A percentile compares a stretch with the other conserved stretches of the same genome.
Conservation (phyloP, 495 filamentous ascomycete genomes). For the Penicillium verhagenii region DNA sequence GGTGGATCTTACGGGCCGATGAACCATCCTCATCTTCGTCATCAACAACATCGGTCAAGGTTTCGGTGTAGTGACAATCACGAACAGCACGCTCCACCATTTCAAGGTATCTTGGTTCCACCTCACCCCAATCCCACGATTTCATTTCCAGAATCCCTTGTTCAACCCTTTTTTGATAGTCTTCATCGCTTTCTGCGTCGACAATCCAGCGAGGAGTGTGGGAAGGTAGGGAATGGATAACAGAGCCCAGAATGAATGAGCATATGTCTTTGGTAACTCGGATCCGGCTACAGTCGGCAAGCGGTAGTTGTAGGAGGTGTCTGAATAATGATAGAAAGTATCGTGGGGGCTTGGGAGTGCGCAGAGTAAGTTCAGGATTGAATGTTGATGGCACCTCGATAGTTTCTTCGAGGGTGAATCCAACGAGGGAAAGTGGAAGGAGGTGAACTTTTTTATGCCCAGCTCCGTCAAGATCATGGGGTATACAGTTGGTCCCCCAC, state of each 20-base stretch:
- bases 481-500: not conserved
- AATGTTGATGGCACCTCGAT: slow-evolving; percentile 10
- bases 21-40: no score
- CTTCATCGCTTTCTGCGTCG: not conserved
- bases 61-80: not conserved
- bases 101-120: not conserved
- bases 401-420: slow-evolving; percentile 11
- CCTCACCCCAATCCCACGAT: not conserved
- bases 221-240: not conserved
- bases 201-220: not conserved
- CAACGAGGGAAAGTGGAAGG: slow-evolving; percentile 1
- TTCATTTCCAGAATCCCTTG: not conserved
- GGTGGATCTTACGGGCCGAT: no score
- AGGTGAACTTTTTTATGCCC: not conserved
- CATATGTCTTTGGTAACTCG: not conserved
- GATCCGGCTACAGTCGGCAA: not conserved
- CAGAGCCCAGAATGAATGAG: not conserved
- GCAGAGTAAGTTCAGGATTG: not conserved
- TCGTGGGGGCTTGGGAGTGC: slow-evolving; percentile 8
- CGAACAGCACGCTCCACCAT: not conserved
- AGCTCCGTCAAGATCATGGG: not conserved
- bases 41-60: not conserved
- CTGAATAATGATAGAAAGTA: slow-evolving; percentile 9
- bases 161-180: not conserved
- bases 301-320: slow-evolving; percentile 2